Percentiles rank a stretch among this genome's conserved stretches.
Conservation (phyloP, 371 early-diverging fungal genomes). For the Massospora cicadina region DNA sequence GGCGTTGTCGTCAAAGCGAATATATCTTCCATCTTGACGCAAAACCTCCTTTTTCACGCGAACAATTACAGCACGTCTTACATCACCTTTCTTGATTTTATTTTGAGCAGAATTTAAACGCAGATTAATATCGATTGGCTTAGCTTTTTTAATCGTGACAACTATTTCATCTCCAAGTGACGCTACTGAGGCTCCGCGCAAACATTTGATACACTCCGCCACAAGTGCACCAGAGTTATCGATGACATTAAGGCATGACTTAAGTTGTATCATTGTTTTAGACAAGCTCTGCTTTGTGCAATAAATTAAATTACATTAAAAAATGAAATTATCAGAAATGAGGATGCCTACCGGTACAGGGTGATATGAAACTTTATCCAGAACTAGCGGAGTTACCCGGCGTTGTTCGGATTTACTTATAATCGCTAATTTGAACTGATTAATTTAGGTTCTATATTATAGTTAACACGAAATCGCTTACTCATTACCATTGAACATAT, state of each 20-base stretch:
- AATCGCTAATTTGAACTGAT: too few species aligned
- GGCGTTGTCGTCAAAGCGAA: constrained; percentile 95
- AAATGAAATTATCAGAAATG: too few species aligned
- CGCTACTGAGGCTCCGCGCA: constrained; percentile 67
- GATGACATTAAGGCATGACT: constrained; percentile 70
- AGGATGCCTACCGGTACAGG: too few species aligned
- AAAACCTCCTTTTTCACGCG: constrained; percentile 78
- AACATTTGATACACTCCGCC: constrained; percentile 88
- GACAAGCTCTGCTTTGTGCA: too few species aligned
- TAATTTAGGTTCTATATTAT: too few species aligned
- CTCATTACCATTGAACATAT: too few species aligned
- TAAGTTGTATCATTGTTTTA: constrained; percentile 82
- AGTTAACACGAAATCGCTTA: too few species aligned
- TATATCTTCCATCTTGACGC: constrained; percentile 82
- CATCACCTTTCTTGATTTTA: constrained; percentile 92
- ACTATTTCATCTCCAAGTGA: constrained; percentile 86
- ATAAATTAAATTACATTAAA: too few species aligned
- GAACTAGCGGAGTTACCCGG: too few species aligned
- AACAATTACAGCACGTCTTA: constrained; percentile 80
- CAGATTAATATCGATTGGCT: constrained; percentile 19
- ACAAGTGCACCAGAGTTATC: constrained; percentile 91
- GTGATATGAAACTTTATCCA: too few species aligned
- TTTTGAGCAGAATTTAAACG: constrained; percentile 21
- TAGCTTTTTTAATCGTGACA: constrained; percentile 83
- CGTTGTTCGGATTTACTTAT: too few species aligned